Percentiles rank a stretch among this genome's conserved stretches.
These are phyloP conservation scores for Xylariaceae sp. DNA, from an alignment of 2,329 filamentous ascomycete species.

Conservation along the genomic window DNA sequence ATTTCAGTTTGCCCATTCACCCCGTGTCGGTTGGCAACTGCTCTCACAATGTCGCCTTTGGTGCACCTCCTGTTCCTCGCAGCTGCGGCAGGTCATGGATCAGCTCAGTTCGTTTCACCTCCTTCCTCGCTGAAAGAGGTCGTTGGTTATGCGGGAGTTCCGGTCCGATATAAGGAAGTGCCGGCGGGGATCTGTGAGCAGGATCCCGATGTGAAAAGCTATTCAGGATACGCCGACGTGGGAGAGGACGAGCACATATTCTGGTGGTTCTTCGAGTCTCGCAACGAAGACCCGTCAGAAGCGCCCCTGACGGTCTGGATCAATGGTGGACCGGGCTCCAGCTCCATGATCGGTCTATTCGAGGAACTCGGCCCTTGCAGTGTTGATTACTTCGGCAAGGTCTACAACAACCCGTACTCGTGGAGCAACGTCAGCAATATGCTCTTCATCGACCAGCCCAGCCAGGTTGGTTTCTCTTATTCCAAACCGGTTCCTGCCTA, in stretches of 20 bases:
- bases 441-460: conserved; percentile 63
- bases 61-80: conserved; percentile 24
- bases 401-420: conserved; percentile 58
- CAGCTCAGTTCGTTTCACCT: conserved; percentile 35
- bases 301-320: conserved; percentile 56
- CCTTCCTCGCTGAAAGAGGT: conserved; percentile 33
- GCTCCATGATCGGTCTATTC: conserved; percentile 59
- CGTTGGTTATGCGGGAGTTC: conserved; percentile 39
- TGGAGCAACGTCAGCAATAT: conserved; percentile 64
- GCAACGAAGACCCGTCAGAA: conserved; percentile 45
- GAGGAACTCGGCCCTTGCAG: conserved; percentile 45
- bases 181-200: conserved; percentile 49
- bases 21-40: conserved; percentile 7
- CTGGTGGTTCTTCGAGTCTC: conserved; percentile 55
- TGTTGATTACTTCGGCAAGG: conserved; percentile 46
- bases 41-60: conserved; percentile 28
- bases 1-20: not conserved
- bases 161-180: conserved; percentile 52
- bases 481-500: conserved; percentile 38
- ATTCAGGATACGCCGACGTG: conserved; percentile 47
- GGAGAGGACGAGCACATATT: conserved; percentile 45
- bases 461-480: conserved; percentile 61
- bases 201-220: conserved; percentile 45
- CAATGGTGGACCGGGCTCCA: conserved; percentile 55
- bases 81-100: conserved; percentile 17